Evolutionary conservation across 2,329 filamentous ascomycete species (phyloP), one percentile per base, ranked within the genome.

Genomic region (Colletotrichum somersetense): DNA sequence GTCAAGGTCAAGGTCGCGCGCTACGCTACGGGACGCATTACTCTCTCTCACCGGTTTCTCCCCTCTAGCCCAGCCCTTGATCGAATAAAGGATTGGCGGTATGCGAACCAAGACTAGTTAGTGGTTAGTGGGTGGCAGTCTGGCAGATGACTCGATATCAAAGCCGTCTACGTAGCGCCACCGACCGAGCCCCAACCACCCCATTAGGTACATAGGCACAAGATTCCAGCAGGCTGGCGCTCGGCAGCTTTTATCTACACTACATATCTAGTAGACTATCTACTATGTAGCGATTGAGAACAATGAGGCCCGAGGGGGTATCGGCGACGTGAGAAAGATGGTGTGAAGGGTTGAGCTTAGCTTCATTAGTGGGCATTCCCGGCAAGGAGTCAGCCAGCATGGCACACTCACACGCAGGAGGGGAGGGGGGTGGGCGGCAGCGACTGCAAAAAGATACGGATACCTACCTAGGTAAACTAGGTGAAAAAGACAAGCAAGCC

Each of bases 311-410:
- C 26, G 42, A 16, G 30, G 10, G 33, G 33, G 4, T 11, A 26
- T 16, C 52, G 42, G 16, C 33, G 46, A 50, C 40, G 33, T 20
- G 26, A 33, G 23, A 42, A 53, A 44, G 72, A 44, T 69, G 72
- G 69, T 73, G 72, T 72, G 72, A 56, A 65, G 53, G 38, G 38
- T 55, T 55, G 63, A 72, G 67, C 71, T 66, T 73, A 62, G 63
- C 57, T 57, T 12, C 38, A 48, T 26, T 11, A 14, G 35, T n/a
- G 40, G 57, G 26, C 30, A 38, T 40, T 23, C 20, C 30, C 4
- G 16, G 26, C 18, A 42, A 62, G 38, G 30, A 40, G 44, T 42
- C 46, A 46, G 48, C n/a, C 38, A 38, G 57, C 30, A 40, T 40
- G 14, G 5, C 42, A 42, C n/a, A 40, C 30, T n/a, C 53, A n/a